Base-by-base conservation (phyloP, 2,329 filamentous ascomycete genomes). In the Metarhizium rileyi region DNA sequence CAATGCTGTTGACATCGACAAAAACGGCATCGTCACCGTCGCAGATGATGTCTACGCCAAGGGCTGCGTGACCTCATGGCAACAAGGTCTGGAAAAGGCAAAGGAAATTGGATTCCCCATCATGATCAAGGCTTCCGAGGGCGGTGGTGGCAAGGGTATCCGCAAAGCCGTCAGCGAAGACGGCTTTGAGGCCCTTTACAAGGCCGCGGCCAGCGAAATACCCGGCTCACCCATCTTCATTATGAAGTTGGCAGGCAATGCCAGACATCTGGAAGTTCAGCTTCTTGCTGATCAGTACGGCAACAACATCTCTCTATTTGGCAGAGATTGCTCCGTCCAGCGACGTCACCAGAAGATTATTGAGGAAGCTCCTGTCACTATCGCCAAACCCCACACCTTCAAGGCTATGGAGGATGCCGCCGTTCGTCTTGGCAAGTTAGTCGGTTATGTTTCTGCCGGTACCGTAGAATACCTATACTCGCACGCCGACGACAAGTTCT, bases 71-170 rank as follows among this genome's bases (percentile, higher is more conserved):
- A 81, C 81, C 64, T 90, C 87, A 22, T 90, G 89, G 70, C 75
- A 95, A 69, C 90, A 98, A 71, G 93, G 91, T 71, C 79, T 98
- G 46, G 73, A 80, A 63, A 90, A 86, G 64, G 93, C 93, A 52
- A 83, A 80, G 66, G 79, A 88, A 63, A 98, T 98, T 67, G 93
- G 93, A 58, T 98, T 98, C 75, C 93, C 93, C 16, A 87, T 98
- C 75, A 98, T 98, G 93, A 89, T 98, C 69, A 98, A 98, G 77
- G 93, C 93, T n/a, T 97, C 93, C 3, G 93, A 98, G 75, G 93
- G 93, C 73, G 93, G 93, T 74, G 93, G 93, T 73, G 93, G 93
- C 66, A 98, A 98, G 77, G 93, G 93, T 78, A 98, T 98, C 66
- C 89, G 94, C 66, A 96, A 97, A 74, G 93, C 93, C 58, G 77